Base-by-base conservation (phyloP, 139 green algal genomes). In the Dunaliella primolecta region DNA sequence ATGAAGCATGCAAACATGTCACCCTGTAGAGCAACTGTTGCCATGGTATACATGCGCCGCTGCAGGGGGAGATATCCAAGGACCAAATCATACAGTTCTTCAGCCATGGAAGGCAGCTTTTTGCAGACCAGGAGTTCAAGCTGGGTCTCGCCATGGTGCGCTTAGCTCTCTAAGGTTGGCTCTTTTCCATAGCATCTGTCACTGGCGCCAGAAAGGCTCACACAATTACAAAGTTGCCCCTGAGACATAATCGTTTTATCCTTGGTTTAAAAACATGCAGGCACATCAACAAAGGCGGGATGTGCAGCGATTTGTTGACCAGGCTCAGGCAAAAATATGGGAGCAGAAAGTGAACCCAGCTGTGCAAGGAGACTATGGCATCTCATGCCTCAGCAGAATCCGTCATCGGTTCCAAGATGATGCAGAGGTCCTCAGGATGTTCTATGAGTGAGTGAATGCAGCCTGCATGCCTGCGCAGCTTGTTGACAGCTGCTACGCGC, bases 341-440 rank as follows among this genome's bases (percentile, higher is more conserved):
- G 77, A 82, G 46, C 36, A 64, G 46, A 64, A 64, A 15, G 46
- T 64, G 7, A 64, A 20, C 3, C 33, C 36, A 11, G 80, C 33
- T 25, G 38, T 83, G 7, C 34, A 83, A 37, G 80, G 80, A 3
- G 32, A 83, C 29, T 74, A 46, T 75, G 80, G 80, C 80, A 83
- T 83, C 20, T 2, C 34, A 34, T 83, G 32, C 30, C n/a, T 83
- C 2, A 35, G 36, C 27, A 83, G 75, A 27, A 75, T 83, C 11
- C 80, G 80, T 21, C 56, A 38, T 27, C 33, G 2, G 3, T 83
- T 71, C 27, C 2, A 36, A 72, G 36, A 83, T 33, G 80, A 83
- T 75, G 80, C 80, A 72, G 80, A 83, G 36, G 23, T 83, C 15
- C 80, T 83, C 15, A 32, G 80, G 20, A 31, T 25, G 27, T 83